Percentiles rank a stretch among this genome's conserved stretches.
These are phyloP conservation scores for Adansonia digitata DNA, from an alignment of 345 rosid genomes.

Conservation along the genomic window DNA sequence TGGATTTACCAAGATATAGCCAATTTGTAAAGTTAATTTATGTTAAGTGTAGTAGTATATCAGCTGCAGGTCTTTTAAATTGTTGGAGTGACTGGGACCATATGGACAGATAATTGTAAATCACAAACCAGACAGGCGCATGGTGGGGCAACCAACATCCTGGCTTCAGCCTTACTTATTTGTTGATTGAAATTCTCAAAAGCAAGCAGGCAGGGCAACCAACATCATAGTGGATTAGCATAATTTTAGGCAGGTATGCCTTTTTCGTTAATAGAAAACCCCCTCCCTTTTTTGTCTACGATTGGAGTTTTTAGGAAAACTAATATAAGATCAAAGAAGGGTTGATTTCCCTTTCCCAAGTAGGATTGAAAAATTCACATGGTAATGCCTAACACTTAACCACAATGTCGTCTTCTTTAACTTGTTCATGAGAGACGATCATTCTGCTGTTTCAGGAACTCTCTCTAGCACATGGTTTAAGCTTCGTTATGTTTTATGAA, in stretches of 20 bases:
- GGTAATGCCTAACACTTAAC: no score
- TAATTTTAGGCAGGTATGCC: constrained; percentile 5
- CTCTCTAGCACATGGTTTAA: no score
- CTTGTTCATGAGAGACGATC: no score
- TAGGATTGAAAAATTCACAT: no score
- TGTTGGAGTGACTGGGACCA: constrained; percentile 4
- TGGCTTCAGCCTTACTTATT: no score
- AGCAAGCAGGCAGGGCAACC: background rate
- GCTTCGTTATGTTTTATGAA: background rate
- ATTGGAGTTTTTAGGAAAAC: no score
- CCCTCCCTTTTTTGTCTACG: no score
- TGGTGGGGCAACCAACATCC: constrained; percentile 19
- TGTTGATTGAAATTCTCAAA: background rate
- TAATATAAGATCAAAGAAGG: no score
- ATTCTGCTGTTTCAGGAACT: no score
- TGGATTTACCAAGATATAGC: background rate
- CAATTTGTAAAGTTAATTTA: background rate
- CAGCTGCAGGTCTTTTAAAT: background rate
- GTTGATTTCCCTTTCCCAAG: no score
- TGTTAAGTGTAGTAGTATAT: background rate
- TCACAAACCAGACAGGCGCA: constrained; percentile 18
- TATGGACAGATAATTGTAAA: background rate
- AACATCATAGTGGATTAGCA: background rate
- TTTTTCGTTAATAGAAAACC: no score
- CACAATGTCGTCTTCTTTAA: no score